Base-by-base conservation (phyloP, 345 rosid species). In the Salix koriyanagi region DNA sequence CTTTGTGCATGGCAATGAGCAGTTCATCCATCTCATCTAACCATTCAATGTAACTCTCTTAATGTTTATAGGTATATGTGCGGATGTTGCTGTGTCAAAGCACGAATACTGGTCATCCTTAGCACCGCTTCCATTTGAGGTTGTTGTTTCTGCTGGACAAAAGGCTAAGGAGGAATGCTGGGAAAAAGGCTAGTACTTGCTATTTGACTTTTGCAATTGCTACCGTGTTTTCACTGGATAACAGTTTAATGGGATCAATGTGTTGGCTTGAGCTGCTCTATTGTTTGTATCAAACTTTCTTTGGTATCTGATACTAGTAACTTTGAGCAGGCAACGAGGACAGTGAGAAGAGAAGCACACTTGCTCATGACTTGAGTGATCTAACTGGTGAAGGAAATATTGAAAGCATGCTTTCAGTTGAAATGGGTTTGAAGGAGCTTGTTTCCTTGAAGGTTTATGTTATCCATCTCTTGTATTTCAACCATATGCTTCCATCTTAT, bases 121-220 rank as follows among this genome's bases (percentile, higher is more conserved):
- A 25, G 98, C 99, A 58, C 98, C 99, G 77, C 98, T 94, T 84
- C 99, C 98, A 46, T 88, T 91, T 85, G 99, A 96, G 86, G 90
- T 96, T 46, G 99, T 94, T 79, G 83, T 79, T 46, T 72, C 70
- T 82, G 80, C 82, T 75, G 98, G 98, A 85, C 97, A 96, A 83
- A 91, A 87, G 88, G 97, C 99, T 34, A 92, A 86, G 78, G 98
- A 96, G 80, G 91, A 88, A 67, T 81, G 83, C 70, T 90, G 90
- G 85, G 92, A 86, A 74, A 91, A 87, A 89, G 96, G 99, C 72
- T 83, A 86, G 89, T 85, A 75, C 58, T 54, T 25, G 62, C 67
- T 77, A 60, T 12, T 68, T 76, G 79, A 21, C 48, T 67, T 66
- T 65, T 69, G 11, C 34, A 25, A 7, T 64, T 52, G 15, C 34